Evolutionary conservation across 148 eudicot species (phyloP), one percentile per base, ranked within the genome.

Genomic region (Nepenthes gracilis): DNA sequence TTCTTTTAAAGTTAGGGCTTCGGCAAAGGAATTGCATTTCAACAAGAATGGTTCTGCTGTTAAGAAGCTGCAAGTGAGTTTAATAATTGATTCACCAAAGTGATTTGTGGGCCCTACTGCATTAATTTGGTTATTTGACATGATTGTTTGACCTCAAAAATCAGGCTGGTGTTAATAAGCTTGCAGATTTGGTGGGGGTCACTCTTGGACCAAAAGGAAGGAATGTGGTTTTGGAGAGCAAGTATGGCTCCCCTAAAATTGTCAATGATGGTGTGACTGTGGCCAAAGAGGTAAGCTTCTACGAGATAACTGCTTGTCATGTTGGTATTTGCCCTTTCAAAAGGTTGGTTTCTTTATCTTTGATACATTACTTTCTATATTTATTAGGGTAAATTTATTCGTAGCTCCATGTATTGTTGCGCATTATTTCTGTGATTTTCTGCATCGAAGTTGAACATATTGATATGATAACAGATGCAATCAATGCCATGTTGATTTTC

Each of bases 171-270:
- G 83, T 78, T 52, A 78, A 82, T 61, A 82, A 82, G 75, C 81
- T 82, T 69, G 86, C 86, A 5, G 86, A 82, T 82, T 67, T 82
- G 60, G 86, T 82, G 66, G 86, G 86, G 58, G 83, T 82, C 59
- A 82, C 86, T 61, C 83, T 82, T 47, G 86, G 83, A 54, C 83
- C 86, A 6, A 82, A 82, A 64, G 86, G 86, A 54, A 82, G 86
- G 66, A 82, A 82, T 68, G 86, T 82, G 55, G 86, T 82, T 60
- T 43, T 82, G 64, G 81, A 79, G 73, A 79, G 83, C 75, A 82
- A 82, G 66, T 79, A 79, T 62, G 87, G 87, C 60, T 74, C 83
- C 48, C 82, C 80, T 11, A 74, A 55, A 70, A 81, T 81, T 58
- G 79, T 81, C 11, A 81, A 77, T 61, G 83, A 82, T 36, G 87